Evolutionary conservation across 305 asterid species (phyloP).

Genomic region (Fraxinus floribunda): DNA sequence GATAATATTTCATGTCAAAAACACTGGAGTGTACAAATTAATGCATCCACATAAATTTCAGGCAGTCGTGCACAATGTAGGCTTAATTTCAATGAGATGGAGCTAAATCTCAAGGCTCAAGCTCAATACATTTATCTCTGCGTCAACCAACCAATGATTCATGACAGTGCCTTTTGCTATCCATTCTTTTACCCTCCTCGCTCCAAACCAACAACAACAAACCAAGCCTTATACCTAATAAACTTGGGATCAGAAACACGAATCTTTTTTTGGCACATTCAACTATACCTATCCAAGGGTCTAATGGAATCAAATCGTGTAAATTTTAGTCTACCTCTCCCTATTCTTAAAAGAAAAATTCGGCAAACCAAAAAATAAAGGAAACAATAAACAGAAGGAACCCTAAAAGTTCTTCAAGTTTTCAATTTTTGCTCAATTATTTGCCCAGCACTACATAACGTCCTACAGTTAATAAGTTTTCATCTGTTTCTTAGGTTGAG

Average conservation of each 20-base stretch:
- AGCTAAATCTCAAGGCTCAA: background rate
- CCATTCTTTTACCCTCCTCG: background rate
- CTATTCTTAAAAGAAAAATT: background rate
- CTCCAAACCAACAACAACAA: background rate
- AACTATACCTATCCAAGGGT: background rate
- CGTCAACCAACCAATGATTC: background rate
- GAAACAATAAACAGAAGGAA: background rate
- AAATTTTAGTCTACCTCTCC: background rate
- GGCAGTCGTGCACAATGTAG: background rate
- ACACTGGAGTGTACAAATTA: background rate
- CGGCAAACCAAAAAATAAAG: background rate
- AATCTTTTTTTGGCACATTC: background rate
- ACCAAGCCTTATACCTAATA: background rate
- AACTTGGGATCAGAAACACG: background rate
- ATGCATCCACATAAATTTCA: background rate
- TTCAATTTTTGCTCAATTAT: background rate
- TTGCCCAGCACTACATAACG: background rate
- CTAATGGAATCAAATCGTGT: background rate
- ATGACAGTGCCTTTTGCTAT: background rate
- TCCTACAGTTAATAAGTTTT: background rate
- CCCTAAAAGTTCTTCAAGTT: background rate
- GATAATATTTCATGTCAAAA: background rate
- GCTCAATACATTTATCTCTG: background rate
- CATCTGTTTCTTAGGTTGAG: background rate
- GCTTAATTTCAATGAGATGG: conserved; percentile 1